These are phyloP conservation scores for Pythium utonaiense DNA, from an alignment of 352 stramenopile species.

Conservation along the genomic window DNA sequence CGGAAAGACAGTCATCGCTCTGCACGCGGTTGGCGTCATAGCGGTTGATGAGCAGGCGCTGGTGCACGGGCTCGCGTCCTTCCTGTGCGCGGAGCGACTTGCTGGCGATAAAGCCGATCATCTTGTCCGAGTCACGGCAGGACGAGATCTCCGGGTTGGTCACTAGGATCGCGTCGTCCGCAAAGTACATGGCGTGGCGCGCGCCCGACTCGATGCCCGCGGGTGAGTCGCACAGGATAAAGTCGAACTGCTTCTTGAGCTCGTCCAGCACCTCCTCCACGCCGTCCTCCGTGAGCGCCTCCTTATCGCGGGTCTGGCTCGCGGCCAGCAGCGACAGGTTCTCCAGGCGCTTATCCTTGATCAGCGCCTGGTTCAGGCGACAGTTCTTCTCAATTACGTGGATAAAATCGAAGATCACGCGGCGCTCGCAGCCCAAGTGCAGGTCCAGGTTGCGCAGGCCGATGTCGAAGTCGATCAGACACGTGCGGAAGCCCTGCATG, in stretches of 20 bases:
- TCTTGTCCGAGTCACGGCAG: constrained; percentile 93
- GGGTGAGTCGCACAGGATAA: constrained; percentile 89
- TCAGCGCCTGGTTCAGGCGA: constrained; percentile 84
- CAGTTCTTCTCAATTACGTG: constrained; percentile 92
- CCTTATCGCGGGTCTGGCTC: constrained; percentile 90
- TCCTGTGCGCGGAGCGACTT: constrained; percentile 85
- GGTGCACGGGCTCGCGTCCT: constrained; percentile 62
- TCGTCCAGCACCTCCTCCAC: constrained; percentile 84
- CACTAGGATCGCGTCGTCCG: constrained; percentile 91
- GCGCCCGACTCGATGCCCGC: constrained; percentile 89
- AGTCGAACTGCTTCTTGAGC: constrained; percentile 83
- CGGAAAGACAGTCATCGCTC: constrained; percentile 87
- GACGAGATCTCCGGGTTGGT: constrained; percentile 93
- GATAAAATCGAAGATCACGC: constrained; percentile 95
- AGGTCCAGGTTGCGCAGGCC: constrained; percentile 91
- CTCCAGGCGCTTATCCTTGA: constrained; percentile 88
- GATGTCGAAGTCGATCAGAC: constrained; percentile 94
- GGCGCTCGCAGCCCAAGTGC: constrained; percentile 89
- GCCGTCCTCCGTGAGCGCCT: constrained; percentile 85
- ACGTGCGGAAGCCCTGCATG: constrained; percentile 81
- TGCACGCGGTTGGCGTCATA: constrained; percentile 89
- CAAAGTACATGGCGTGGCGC: constrained; percentile 92
- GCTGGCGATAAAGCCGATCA: constrained; percentile 93
- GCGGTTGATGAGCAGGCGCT: constrained; percentile 89
- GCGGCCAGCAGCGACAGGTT: constrained; percentile 84